A percentile compares a stretch with the other conserved stretches of the same genome.
Evolutionary conservation across 139 green algal species (phyloP).

Genomic region (Coccomyxa sp.): DNA sequence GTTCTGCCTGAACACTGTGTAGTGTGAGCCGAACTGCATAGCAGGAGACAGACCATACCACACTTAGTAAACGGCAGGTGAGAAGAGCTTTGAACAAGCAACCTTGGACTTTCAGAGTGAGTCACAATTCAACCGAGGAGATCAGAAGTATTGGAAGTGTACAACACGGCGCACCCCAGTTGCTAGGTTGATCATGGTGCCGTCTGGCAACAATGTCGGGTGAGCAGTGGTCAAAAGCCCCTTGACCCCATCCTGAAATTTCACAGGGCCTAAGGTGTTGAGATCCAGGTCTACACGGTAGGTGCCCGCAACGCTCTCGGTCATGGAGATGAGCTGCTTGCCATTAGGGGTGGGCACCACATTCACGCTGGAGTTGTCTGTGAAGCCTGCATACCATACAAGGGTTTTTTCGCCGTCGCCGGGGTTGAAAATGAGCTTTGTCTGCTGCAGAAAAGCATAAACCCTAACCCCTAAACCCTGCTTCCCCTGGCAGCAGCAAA

Average conservation of each 20-base stretch:
- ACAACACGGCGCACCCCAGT: neutral
- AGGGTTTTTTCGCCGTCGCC: neutral
- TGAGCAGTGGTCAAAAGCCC: slow-evolving; percentile 72
- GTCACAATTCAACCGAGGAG: no score
- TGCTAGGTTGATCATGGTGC: slow-evolving; percentile 52
- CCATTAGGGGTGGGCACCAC: slow-evolving; percentile 38
- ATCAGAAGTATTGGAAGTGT: no score
- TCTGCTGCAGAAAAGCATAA: no score
- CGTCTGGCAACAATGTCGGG: slow-evolving; percentile 43
- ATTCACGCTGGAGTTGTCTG: slow-evolving; percentile 75
- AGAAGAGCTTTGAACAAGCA: no score
- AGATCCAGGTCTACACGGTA: slow-evolving; percentile 51
- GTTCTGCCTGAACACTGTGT: slow-evolving; percentile 23
- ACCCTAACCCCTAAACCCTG: no score
- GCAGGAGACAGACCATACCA: neutral
- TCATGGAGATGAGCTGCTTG: slow-evolving; percentile 38
- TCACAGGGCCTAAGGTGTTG: slow-evolving; percentile 42
- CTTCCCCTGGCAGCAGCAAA: no score
- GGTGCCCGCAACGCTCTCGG: slow-evolving; percentile 49
- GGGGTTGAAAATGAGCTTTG: no score
- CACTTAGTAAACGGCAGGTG: no score
- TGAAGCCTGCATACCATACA: slow-evolving; percentile 35
- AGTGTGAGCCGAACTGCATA: slow-evolving; percentile 17
- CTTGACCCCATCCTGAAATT: slow-evolving; percentile 31
- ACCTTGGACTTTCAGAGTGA: no score